Evolutionary conservation across 202 grass and related monocot genomes (phyloP).

Genomic region (Carex arenaria): DNA sequence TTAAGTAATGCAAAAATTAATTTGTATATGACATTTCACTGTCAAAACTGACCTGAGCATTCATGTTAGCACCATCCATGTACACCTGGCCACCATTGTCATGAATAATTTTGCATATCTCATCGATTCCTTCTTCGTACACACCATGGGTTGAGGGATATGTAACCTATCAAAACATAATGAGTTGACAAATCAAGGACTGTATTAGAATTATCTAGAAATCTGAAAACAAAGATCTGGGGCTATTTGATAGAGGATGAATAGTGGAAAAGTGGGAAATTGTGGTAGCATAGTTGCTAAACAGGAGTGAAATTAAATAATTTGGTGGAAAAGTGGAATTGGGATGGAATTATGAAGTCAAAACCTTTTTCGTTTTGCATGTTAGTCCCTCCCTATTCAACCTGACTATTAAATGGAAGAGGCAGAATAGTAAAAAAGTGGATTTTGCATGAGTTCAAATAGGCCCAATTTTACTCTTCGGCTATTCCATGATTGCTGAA

Average conservation of each 20-base stretch:
- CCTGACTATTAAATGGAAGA: neutral
- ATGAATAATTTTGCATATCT: conserved; percentile 98
- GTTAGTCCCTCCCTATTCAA: neutral
- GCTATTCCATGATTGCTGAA: neutral
- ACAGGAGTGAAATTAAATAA: neutral
- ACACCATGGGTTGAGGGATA: conserved; percentile 99
- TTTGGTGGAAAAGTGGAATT: neutral
- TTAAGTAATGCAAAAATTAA: neutral
- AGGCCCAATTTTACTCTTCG: neutral
- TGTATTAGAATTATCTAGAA: neutral
- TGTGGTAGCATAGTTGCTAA: neutral
- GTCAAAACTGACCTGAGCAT: conserved; percentile 76
- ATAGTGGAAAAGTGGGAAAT: neutral
- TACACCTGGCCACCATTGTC: conserved; percentile 97
- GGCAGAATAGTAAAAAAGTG: neutral
- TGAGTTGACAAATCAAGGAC: neutral
- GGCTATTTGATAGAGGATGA: neutral
- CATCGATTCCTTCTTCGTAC: conserved; percentile 98
- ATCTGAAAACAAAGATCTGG: neutral
- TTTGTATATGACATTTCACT: neutral
- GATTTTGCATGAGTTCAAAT: neutral
- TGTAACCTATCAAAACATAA: conserved; percentile 57
- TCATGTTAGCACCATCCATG: conserved; percentile 99
- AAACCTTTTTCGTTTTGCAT: neutral
- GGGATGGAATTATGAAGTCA: neutral